Base-by-base conservation (phyloP, 495 filamentous ascomycete species). In the Lindgomyces ingoldianus region DNA sequence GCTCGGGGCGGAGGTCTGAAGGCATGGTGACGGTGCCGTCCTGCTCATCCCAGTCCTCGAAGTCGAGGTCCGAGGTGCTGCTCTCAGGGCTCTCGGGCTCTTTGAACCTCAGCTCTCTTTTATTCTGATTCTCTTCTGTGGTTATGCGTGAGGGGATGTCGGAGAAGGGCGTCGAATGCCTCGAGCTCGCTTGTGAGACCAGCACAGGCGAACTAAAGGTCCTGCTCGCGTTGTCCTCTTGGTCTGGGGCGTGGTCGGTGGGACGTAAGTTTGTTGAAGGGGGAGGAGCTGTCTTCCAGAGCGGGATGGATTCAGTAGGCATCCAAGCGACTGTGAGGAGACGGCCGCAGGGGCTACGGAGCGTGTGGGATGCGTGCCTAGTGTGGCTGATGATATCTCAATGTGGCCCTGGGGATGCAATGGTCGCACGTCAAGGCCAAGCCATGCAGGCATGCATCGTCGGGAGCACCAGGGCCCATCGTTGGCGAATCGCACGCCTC, bases 11-110 rank as follows among this genome's bases (percentile, higher is more conserved):
- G 42, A 69, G 53, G 30, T 71, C 64, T 2, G 68, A 71, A 9
- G 68, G 68, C 68, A 71, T 71, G 56, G 64, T 47, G 21, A 49
- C 55, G 33, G 6, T 39, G 33, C 14, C 6, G 60, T 72, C 62
- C 24, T 68, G 62, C 22, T 72, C 69, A 67, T 73, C 67, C 67
- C 67, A 75, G 64, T 68, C 70, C 53, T 71, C 68, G 57, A 67
- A 70, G 24, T 66, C 66, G 65, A 65, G 39, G 57, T 74, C 71
- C 1, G 45, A 58, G 52, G 65, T 62, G 45, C 21, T 39, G 33
- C 33, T 39, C 6, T 62, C 66, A 18, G 25, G 44, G 25, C 51
- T 57, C 47, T 62, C 64, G 19, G 56, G 51, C 30, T 64, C 45
- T 22, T 55, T 46, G 59, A 67, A 39, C 12, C 33, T 48, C 19